Conservation (phyloP, 2,329 filamentous ascomycete genomes). For the Penicillium sp. region DNA sequence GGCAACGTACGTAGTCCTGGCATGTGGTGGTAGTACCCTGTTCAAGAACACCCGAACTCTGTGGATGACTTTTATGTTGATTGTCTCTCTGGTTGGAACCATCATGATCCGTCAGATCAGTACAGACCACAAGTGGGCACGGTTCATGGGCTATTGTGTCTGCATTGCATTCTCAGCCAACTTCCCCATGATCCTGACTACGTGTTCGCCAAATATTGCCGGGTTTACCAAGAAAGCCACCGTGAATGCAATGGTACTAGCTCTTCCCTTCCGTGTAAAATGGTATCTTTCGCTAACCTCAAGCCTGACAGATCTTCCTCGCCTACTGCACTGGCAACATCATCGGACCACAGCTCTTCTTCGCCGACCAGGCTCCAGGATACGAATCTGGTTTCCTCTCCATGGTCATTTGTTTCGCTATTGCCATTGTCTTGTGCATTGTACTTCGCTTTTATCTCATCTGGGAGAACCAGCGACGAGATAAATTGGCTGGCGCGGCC, state of each 20-base stretch:
- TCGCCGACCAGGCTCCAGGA: slow-evolving; percentile 41
- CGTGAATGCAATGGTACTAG: slow-evolving; percentile 50
- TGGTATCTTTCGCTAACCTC: no score
- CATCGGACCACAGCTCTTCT: slow-evolving; percentile 51
- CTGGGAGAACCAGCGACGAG: slow-evolving; percentile 34
- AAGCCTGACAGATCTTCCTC: slow-evolving; percentile 31
- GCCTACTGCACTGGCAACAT: slow-evolving; percentile 53
- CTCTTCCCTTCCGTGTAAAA: no score
- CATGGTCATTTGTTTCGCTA: slow-evolving; percentile 51
- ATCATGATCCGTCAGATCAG: no score
- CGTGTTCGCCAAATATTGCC: slow-evolving; percentile 51
- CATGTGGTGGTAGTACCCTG: no score
- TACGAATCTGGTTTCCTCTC: slow-evolving; percentile 50
- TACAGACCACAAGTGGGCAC: neutral
- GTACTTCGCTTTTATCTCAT: slow-evolving; percentile 34
- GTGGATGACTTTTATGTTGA: no score
- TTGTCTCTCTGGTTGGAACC: no score
- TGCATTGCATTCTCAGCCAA: neutral
- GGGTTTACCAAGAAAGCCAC: slow-evolving; percentile 56
- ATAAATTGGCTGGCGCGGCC: slow-evolving; percentile 17
- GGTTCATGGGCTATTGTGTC: neutral
- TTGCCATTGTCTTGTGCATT: slow-evolving; percentile 43
- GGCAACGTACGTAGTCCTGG: neutral
- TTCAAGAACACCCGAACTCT: no score
- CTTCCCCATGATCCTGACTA: slow-evolving; percentile 31